Percentiles rank a stretch among this genome's conserved stretches.
Evolutionary conservation across 495 filamentous ascomycete genomes (phyloP).

Genomic region (Penicillium odoratum): DNA sequence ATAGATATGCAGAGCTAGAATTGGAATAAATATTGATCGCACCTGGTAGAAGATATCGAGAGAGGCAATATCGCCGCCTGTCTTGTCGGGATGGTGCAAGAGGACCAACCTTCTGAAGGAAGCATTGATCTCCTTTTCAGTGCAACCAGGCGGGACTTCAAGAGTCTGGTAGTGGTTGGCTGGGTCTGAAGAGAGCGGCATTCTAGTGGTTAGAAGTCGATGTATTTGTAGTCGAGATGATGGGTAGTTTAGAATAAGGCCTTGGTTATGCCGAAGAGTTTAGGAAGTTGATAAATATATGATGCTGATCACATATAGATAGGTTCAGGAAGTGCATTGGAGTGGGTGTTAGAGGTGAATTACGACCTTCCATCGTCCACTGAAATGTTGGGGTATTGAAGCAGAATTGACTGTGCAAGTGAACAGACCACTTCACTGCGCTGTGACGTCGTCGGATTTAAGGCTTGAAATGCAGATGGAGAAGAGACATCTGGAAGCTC

Average conservation of each 20-base stretch:
- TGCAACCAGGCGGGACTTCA: slow-evolving; percentile 33
- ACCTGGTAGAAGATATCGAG: slow-evolving; percentile 46
- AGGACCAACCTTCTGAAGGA: slow-evolving; percentile 52
- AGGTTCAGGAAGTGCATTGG: background rate
- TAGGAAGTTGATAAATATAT: background rate
- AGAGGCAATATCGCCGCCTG: slow-evolving; percentile 39
- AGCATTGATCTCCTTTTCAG: slow-evolving; percentile 40
- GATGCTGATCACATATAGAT: background rate
- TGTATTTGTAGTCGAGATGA: background rate
- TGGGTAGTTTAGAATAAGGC: background rate
- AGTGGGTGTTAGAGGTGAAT: background rate
- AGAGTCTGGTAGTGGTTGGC: slow-evolving; percentile 40
- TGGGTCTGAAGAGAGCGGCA: background rate
- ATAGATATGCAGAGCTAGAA: background rate
- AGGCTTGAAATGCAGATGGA: background rate
- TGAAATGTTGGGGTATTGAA: background rate
- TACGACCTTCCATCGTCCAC: background rate
- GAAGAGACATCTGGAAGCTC: background rate
- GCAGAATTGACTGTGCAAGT: background rate
- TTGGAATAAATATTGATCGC: background rate
- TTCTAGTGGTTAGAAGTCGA: background rate
- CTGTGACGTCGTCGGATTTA: background rate
- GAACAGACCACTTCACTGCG: background rate
- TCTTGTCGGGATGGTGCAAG: slow-evolving; percentile 63
- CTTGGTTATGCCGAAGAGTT: background rate